These are phyloP conservation scores for Fusarium clavum DNA, from an alignment of 2,329 filamentous ascomycete species.

Conservation along the genomic window DNA sequence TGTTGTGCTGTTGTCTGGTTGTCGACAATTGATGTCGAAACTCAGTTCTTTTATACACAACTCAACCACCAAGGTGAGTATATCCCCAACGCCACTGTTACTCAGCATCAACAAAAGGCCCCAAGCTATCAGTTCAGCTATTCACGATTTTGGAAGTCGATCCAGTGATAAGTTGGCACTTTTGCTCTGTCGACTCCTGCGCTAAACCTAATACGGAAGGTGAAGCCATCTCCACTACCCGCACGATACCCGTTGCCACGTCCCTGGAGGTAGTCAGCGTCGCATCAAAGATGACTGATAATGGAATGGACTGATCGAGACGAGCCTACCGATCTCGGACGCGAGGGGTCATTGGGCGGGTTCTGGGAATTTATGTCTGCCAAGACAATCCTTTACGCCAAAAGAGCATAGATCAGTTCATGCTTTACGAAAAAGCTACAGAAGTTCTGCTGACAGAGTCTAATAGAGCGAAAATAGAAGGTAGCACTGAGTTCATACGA, in stretches of 20 bases:
- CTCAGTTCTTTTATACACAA: not conserved
- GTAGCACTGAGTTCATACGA: not conserved
- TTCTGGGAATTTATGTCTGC: not conserved
- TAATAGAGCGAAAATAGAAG: not conserved
- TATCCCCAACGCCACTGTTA: not conserved
- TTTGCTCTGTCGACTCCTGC: not conserved
- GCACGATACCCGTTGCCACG: not conserved
- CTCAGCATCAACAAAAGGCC: constrained; percentile 11
- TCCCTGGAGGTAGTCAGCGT: not conserved
- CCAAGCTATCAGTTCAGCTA: not conserved
- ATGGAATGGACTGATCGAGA: constrained; percentile 13
- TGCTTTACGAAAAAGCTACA: not conserved
- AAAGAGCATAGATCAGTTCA: not conserved
- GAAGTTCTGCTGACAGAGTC: constrained; percentile 2
- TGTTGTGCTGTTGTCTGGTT: not conserved
- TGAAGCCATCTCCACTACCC: not conserved
- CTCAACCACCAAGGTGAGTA: rapidly evolving
- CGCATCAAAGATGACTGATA: not conserved
- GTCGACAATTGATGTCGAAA: rapidly evolving
- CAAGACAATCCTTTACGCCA: not conserved
- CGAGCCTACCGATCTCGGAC: not conserved
- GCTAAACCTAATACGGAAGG: constrained; percentile 4
- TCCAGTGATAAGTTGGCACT: constrained; percentile 20
- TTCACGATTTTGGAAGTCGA: constrained; percentile 21
- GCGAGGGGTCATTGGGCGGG: rapidly evolving